Conservation (phyloP, 2,329 filamentous ascomycete genomes). For the Aureobasidium leucospermi region DNA sequence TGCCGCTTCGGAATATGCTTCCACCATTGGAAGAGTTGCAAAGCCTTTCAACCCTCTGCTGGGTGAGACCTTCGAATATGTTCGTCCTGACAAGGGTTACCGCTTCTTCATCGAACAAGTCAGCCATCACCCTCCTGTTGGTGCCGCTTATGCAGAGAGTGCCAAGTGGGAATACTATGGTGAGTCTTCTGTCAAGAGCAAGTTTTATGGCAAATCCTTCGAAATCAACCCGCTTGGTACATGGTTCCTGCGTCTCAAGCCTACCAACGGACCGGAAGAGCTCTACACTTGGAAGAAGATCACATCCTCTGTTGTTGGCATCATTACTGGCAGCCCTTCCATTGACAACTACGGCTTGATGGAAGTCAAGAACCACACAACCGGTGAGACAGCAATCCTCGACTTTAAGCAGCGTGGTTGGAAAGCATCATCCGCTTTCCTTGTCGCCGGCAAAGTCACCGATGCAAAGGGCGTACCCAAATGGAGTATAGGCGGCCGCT, state of each 20-base stretch:
- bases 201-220: slow-evolving; percentile 96
- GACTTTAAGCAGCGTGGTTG: slow-evolving; percentile 95
- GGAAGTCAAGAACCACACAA: slow-evolving; percentile 97
- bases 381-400: slow-evolving; percentile 78
- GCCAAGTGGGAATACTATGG: slow-evolving; percentile 95
- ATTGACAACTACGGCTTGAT: slow-evolving; percentile 98
- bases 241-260: slow-evolving; percentile 86
- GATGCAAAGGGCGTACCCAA: slow-evolving; percentile 72
- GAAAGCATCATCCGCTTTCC: slow-evolving; percentile 88
- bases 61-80: slow-evolving; percentile 96
- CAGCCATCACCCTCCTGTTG: slow-evolving; percentile 91
- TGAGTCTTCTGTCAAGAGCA: slow-evolving; percentile 89
- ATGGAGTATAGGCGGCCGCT: slow-evolving; percentile 85
- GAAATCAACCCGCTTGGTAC: slow-evolving; percentile 94
- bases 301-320: slow-evolving; percentile 93
- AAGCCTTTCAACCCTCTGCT: slow-evolving; percentile 97
- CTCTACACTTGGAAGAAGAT: slow-evolving; percentile 99
- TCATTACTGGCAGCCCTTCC: slow-evolving; percentile 91
- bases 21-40: slow-evolving; percentile 90
- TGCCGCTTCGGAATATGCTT: slow-evolving; percentile 92
- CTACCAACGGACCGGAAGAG: slow-evolving; percentile 60
- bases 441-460: slow-evolving; percentile 78
- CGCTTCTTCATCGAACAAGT: slow-evolving; percentile 98
- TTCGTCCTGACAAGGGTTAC: slow-evolving; percentile 90
- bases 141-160: slow-evolving; percentile 86